Percentiles rank a stretch among this genome's conserved stretches.
phyloP scores from a whole-genome alignment of 225 moss, liverwort and hornwort genomes.

The Sphagnum tenellum region DNA sequence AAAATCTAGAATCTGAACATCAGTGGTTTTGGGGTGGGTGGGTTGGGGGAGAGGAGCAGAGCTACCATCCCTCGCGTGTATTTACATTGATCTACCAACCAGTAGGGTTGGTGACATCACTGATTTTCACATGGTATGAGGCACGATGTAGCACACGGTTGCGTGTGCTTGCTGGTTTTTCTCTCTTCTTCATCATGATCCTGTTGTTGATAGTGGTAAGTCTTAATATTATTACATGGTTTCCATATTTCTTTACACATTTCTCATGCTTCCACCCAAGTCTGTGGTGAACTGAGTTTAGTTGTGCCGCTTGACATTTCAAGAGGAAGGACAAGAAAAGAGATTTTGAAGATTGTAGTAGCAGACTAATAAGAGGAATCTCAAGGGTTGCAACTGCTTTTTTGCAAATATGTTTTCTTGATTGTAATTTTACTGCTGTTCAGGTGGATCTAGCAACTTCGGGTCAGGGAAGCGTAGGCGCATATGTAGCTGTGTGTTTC shows the following conservation, averaged over 20 bases:
- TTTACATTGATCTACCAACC: slow-evolving; percentile 82
- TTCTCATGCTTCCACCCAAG: not conserved
- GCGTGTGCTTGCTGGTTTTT: slow-evolving; percentile 57
- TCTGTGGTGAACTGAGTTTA: not conserved
- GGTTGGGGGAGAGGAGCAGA: slow-evolving; percentile 17
- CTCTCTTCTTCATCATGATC: slow-evolving; percentile 27
- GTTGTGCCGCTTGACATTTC: not conserved
- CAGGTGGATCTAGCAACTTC: slow-evolving; percentile 62
- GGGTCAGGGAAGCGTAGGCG: slow-evolving; percentile 57
- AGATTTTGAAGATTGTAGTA: not conserved
- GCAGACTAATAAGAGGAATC: not conserved
- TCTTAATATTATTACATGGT: not conserved
- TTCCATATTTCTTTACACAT: not conserved
- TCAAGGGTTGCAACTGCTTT: not conserved
- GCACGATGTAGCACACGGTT: slow-evolving; percentile 71
- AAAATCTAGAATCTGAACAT: not conserved
- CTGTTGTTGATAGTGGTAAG: slow-evolving; percentile 59
- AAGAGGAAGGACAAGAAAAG: not conserved
- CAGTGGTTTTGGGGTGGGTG: not conserved
- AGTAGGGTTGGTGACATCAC: slow-evolving; percentile 37
- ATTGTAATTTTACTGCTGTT: not conserved
- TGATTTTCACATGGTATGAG: slow-evolving; percentile 62
- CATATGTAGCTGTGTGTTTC: slow-evolving; percentile 47
- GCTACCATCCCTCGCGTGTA: slow-evolving; percentile 74
- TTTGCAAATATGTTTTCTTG: too few relatives aligned